A percentile compares a stretch with the other conserved stretches of the same genome.
Conservation (phyloP, 2,329 filamentous ascomycete genomes). For the Aspergillus alliaceus region DNA sequence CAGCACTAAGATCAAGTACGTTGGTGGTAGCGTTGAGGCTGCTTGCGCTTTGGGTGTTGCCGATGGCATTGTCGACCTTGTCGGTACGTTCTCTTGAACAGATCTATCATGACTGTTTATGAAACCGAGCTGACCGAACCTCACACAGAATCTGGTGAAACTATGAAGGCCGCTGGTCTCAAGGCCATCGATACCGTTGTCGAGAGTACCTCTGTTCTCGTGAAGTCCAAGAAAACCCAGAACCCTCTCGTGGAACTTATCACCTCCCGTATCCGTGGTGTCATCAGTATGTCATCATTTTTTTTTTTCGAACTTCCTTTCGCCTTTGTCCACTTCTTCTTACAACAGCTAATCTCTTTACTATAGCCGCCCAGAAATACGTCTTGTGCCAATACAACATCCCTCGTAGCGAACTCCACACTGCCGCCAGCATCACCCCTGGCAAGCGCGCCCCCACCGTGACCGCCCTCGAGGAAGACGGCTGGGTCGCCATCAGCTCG, state of each 20-base stretch:
- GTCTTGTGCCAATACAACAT: slow-evolving; percentile 98
- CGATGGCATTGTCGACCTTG: slow-evolving; percentile 95
- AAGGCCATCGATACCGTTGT: slow-evolving; percentile 94
- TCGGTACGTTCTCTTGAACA: slow-evolving; percentile 72
- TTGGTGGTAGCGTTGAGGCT: slow-evolving; percentile 95
- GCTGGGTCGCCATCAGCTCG: slow-evolving; percentile 89
- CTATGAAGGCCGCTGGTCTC: slow-evolving; percentile 92
- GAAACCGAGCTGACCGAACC: neutral
- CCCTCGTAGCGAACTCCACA: slow-evolving; percentile 64
- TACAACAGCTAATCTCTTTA: neutral
- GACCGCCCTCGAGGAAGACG: slow-evolving; percentile 81
- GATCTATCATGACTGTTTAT: too few relatives aligned
- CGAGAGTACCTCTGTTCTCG: slow-evolving; percentile 81
- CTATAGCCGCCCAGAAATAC: slow-evolving; percentile 76
- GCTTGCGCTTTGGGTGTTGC: slow-evolving; percentile 94
- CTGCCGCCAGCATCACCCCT: slow-evolving; percentile 77
- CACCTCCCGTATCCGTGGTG: slow-evolving; percentile 80
- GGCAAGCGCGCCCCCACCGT: slow-evolving; percentile 92
- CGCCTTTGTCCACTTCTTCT: neutral
- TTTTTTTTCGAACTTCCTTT: neutral
- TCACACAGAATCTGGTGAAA: slow-evolving; percentile 84
- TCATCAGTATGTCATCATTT: slow-evolving; percentile 67
- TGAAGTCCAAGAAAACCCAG: slow-evolving; percentile 82
- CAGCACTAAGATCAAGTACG: slow-evolving; percentile 85
- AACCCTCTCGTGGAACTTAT: slow-evolving; percentile 84